Evolutionary conservation across 2,329 filamentous ascomycete species (phyloP).

Genomic region (Sporothrix globosa): DNA sequence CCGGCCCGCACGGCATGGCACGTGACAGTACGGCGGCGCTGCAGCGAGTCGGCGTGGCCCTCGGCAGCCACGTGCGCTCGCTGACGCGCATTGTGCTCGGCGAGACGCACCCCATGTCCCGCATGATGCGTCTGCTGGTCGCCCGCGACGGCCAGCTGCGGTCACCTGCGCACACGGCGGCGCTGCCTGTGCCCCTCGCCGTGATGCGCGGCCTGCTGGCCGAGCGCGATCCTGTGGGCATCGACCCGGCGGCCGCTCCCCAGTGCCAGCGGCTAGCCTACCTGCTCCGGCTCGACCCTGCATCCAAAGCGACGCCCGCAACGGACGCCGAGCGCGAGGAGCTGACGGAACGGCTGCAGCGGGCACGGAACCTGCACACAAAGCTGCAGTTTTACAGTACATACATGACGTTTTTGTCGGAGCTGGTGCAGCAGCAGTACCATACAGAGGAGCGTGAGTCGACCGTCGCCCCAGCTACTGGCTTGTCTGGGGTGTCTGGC

Average conservation of each 20-base stretch:
- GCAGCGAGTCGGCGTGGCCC: slow-evolving; percentile 22
- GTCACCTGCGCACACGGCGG: slow-evolving; percentile 26
- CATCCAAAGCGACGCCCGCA: neutral
- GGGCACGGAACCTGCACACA: slow-evolving; percentile 28
- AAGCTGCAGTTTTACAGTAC: slow-evolving; percentile 30
- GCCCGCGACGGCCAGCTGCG: slow-evolving; percentile 21
- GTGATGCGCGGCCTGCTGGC: slow-evolving; percentile 30
- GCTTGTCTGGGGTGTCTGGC: too few species aligned
- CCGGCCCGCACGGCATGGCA: neutral
- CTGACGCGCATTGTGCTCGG: slow-evolving; percentile 33
- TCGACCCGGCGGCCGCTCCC: neutral
- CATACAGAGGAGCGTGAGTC: neutral
- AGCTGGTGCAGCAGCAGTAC: slow-evolving; percentile 21
- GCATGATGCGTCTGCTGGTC: slow-evolving; percentile 29
- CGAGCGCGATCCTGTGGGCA: slow-evolving; percentile 16
- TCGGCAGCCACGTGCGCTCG: slow-evolving; percentile 32
- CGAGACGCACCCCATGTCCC: slow-evolving; percentile 27
- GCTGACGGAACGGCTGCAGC: slow-evolving; percentile 28
- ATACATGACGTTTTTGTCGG: slow-evolving; percentile 32
- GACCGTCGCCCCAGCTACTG: too few species aligned
- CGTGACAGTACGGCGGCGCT: slow-evolving; percentile 23
- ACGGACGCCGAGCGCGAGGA: slow-evolving; percentile 25
- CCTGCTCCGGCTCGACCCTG: slow-evolving; percentile 16
- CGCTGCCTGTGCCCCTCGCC: slow-evolving; percentile 28
- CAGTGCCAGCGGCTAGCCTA: slow-evolving; percentile 22